Evolutionary conservation across 2,329 filamentous ascomycete species (phyloP).

Genomic region (Ophiostoma sp.): DNA sequence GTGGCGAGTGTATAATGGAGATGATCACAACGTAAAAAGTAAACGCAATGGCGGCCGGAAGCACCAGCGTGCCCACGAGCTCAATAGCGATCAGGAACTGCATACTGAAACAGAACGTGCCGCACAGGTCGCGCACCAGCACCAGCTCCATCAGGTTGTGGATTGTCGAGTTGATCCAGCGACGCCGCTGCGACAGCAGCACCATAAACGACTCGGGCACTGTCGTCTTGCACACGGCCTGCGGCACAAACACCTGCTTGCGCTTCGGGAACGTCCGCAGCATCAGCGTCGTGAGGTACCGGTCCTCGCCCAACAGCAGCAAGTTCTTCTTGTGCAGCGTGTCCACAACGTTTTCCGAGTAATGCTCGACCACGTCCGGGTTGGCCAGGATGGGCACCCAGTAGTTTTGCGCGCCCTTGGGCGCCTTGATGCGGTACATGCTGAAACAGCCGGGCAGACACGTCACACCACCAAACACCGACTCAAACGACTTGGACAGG

Average conservation of each 20-base stretch:
- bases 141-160: slow-evolving; percentile 98
- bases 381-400: slow-evolving; percentile 99
- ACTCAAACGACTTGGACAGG: slow-evolving; percentile 93
- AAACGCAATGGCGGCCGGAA: slow-evolving; percentile 94
- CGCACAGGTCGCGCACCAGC: slow-evolving; percentile 89
- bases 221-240: slow-evolving; percentile 97
- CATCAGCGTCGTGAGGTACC: slow-evolving; percentile 95
- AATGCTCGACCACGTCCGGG: slow-evolving; percentile 97
- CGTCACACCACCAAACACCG: slow-evolving; percentile 96
- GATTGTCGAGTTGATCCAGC: slow-evolving; percentile 99
- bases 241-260: slow-evolving; percentile 97
- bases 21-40: slow-evolving; percentile 93
- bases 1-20: slow-evolving; percentile 69
- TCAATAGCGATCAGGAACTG: slow-evolving; percentile 97
- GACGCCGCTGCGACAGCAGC: slow-evolving; percentile 84
- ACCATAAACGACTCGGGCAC: slow-evolving; percentile 92
- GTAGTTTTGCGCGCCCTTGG: slow-evolving; percentile 97
- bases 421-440: slow-evolving; percentile 99
- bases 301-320: slow-evolving; percentile 85
- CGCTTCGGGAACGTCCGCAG: slow-evolving; percentile 97
- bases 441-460: slow-evolving; percentile 98
- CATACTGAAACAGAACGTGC: slow-evolving; percentile 99
- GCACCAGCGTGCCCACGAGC: slow-evolving; percentile 85
- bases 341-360: slow-evolving; percentile 98
- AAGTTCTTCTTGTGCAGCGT: slow-evolving; percentile 97